phyloP scores from a whole-genome alignment of 345 rosid species.

The Citrus mangshanensis region DNA sequence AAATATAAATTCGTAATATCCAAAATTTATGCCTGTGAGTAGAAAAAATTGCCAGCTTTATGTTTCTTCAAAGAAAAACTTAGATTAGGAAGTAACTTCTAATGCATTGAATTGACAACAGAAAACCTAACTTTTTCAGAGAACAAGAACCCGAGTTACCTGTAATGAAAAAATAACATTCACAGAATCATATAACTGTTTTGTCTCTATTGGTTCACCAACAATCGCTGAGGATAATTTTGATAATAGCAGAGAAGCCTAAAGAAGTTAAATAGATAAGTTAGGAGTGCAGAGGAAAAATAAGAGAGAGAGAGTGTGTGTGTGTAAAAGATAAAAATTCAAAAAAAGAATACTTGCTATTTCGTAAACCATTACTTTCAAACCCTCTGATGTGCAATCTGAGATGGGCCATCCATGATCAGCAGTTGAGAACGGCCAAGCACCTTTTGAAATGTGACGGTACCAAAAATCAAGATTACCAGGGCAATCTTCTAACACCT shows the following conservation, averaged over 20 bases:
- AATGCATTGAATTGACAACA: not conserved
- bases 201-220: constrained; percentile 69
- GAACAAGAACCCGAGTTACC: constrained; percentile 40
- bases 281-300: not conserved
- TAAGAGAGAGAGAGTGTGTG: too few relatives aligned
- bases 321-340: not conserved
- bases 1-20: not conserved
- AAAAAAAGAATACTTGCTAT: not conserved
- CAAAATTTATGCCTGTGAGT: not conserved
- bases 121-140: not conserved
- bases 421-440: constrained; percentile 96
- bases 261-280: constrained; percentile 12
- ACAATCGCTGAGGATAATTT: constrained; percentile 70
- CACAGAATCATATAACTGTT: constrained; percentile 69
- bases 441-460: constrained; percentile 98
- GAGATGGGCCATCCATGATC: constrained; percentile 99
- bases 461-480: constrained; percentile 82
- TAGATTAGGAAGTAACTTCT: not conserved
- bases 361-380: constrained; percentile 54
- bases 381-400: constrained; percentile 92
- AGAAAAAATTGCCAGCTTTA: not conserved
- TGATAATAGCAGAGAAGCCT: constrained; percentile 78
- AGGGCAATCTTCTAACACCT: constrained; percentile 84
- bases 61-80: not conserved
- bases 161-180: constrained; percentile 86